A percentile compares a stretch with the other conserved stretches of the same genome.
phyloP scores from a whole-genome alignment of 164 flowering plant genomes.

The Protea cynaroides region DNA sequence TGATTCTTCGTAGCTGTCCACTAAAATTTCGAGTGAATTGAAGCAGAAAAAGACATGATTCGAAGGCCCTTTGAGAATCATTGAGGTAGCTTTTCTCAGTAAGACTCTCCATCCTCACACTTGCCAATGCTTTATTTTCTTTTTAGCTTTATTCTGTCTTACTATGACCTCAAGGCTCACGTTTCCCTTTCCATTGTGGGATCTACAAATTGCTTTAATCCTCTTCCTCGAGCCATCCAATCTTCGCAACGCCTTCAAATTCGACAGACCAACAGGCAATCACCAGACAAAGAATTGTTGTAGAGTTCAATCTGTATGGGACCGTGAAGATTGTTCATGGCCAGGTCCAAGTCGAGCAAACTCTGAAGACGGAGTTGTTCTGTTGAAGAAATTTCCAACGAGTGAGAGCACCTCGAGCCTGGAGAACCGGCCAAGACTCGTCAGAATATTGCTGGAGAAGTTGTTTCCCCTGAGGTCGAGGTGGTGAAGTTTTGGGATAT shows the following conservation, averaged over 20 bases:
- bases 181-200: too few species aligned
- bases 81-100: too few species aligned
- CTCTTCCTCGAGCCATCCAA: conserved; percentile 78
- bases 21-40: too few species aligned
- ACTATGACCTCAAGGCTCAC: too few species aligned
- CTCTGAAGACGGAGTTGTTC: conserved; percentile 42
- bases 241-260: conserved; percentile 33
- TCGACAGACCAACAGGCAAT: conserved; percentile 60
- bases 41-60: too few species aligned
- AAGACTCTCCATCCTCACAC: too few species aligned
- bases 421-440: conserved; percentile 41
- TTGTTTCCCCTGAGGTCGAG: conserved; percentile 74
- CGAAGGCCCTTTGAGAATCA: too few species aligned
- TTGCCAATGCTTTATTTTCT: too few species aligned
- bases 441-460: conserved; percentile 75
- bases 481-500: conserved; percentile 36
- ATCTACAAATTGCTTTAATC: too few species aligned
- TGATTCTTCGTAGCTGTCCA: too few species aligned
- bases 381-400: conserved; percentile 58
- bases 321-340: conserved; percentile 49
- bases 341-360: conserved; percentile 64
- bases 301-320: conserved; percentile 72
- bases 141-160: too few species aligned
- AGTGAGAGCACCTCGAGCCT: conserved; percentile 56
- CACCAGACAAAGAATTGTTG: conserved; percentile 67